Evolutionary conservation across 441 rosid species (phyloP).

Genomic region (Aleurites moluccanus): DNA sequence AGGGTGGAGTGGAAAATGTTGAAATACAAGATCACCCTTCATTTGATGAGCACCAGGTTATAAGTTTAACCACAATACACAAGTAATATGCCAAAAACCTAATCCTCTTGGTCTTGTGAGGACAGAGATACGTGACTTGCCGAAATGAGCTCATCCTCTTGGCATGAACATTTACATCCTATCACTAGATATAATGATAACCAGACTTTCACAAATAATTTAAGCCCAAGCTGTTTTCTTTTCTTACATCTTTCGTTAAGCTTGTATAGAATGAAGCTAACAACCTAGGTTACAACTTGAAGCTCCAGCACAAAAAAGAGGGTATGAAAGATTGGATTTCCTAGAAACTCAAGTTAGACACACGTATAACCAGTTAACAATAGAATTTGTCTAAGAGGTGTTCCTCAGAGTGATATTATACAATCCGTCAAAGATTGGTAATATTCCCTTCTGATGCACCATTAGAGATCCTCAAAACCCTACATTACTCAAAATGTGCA

Average conservation of each 20-base stretch:
- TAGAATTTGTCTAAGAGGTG: background rate
- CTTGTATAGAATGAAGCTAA: background rate
- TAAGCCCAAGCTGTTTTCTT: background rate
- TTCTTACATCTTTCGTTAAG: background rate
- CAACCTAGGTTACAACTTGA: background rate
- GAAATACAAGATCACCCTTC: conserved; percentile 4
- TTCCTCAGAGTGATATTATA: background rate
- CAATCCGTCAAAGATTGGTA: background rate
- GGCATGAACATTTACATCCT: background rate
- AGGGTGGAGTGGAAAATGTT: background rate
- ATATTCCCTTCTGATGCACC: background rate
- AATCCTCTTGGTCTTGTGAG: too few relatives aligned
- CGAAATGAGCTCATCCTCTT: background rate
- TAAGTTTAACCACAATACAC: background rate
- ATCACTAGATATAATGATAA: conserved; percentile 1
- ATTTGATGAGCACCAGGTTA: background rate
- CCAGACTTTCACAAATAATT: background rate
- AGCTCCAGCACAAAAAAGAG: background rate
- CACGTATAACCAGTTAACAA: background rate
- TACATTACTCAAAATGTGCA: background rate
- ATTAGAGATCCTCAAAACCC: background rate
- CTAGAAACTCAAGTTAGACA: background rate
- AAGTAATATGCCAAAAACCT: background rate
- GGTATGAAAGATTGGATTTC: background rate
- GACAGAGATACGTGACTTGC: background rate